Evolutionary conservation across 2,329 filamentous ascomycete species (phyloP).

Genomic region (Aspergillus tubingensis): DNA sequence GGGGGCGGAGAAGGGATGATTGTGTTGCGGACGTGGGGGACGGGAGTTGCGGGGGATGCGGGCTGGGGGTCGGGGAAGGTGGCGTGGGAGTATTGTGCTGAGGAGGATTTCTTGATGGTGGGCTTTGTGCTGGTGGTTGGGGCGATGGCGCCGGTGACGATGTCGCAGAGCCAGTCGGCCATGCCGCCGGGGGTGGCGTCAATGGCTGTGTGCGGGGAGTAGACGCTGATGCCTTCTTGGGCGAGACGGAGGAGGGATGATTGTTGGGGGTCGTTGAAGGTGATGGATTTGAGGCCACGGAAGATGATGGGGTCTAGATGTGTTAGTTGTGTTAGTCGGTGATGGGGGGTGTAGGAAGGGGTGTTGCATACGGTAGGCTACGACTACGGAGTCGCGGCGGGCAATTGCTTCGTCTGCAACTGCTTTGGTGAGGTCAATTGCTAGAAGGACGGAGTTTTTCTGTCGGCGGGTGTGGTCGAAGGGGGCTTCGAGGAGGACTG

Average conservation of each 20-base stretch:
- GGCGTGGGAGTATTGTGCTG: conserved; percentile 42
- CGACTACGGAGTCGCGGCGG: conserved; percentile 72
- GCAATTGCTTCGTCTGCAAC: conserved; percentile 89
- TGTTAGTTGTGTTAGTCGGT: neutral
- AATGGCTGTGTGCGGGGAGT: conserved; percentile 92
- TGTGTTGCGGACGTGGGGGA: conserved; percentile 55
- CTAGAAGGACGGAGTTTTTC: conserved; percentile 72
- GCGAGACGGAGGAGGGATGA: conserved; percentile 78
- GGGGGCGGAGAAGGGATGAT: conserved; percentile 52
- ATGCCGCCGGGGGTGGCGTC: conserved; percentile 83
- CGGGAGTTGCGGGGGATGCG: conserved; percentile 33
- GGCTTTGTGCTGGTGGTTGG: conserved; percentile 8
- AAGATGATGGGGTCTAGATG: conserved; percentile 90
- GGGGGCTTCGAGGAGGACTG: conserved; percentile 70
- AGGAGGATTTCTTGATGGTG: conserved; percentile 23
- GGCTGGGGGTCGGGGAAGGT: conserved; percentile 40
- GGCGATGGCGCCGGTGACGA: conserved; percentile 62
- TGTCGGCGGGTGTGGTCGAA: conserved; percentile 58
- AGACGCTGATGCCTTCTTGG: conserved; percentile 87
- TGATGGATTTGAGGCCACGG: conserved; percentile 84
- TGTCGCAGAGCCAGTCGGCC: conserved; percentile 91
- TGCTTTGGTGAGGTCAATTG: conserved; percentile 84
- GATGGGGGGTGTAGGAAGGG: neutral
- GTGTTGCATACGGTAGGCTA: conserved; percentile 75
- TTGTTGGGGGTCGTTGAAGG: conserved; percentile 82